Evolutionary conservation across 208 protist species (phyloP), one percentile per base, ranked within the genome.

Genomic region (Sergeia podlipaevii): DNA sequence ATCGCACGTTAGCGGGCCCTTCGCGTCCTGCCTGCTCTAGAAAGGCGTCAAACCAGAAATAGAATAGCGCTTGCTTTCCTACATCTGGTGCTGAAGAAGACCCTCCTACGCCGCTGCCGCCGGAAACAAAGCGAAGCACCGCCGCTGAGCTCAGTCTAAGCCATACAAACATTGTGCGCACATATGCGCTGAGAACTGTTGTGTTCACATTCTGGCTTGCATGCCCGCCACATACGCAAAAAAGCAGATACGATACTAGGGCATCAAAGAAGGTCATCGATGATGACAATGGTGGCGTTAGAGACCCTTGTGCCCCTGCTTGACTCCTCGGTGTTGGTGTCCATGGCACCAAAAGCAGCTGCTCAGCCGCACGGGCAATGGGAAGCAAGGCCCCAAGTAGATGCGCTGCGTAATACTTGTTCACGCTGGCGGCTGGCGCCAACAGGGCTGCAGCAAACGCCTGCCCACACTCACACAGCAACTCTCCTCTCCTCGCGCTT

Each of bases 361-460:
- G 34, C 2, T 70, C 54, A 0, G 70, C 59, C 0, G 49, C 18
- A 36, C 8, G 47, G 5, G 80, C 64, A 10, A 80, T 24, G 20
- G 28, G 28, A 7, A 90, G 34, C 4, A 92, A 44, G 17, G 43
- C 34, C n/a, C 65, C 48, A 11, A 95, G 49, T 11, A 92, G 54
- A 18, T 85, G 64, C 0, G 82, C 88, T 0, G 80, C 75, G 69
- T 86, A 92, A 50, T 86, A 92, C 57, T 88, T 87, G 11, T 34
- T 34, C 37, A 21, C 21, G 30, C 3, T 26, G 27, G 42, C 3
- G 17, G 21, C 30, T 11, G 28, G 1, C 4, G 49, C 41, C 45
- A 76, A 71, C 13, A 76, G 36, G 28, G 54, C 57, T 43, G 4
- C 42, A 15, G 55, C 56, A 26, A 76, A 34, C 15, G 49, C 27